Conservation (phyloP, 176 grass and related monocot genomes). For the Ensete ventricosum region DNA sequence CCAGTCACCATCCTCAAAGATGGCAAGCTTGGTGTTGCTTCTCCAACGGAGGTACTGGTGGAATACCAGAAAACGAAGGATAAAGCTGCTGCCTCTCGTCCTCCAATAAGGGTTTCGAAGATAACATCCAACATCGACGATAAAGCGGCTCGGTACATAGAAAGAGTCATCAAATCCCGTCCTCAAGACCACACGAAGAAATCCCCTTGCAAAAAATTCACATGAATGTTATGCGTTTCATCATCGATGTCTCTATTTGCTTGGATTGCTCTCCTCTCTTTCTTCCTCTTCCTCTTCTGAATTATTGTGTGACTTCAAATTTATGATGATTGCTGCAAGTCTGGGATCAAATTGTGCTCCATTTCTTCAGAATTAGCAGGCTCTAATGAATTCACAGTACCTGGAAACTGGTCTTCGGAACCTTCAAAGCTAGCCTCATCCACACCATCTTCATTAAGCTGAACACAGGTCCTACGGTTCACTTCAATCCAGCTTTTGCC, state of each 20-base stretch:
- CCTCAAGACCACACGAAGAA: no score
- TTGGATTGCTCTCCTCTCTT: no score
- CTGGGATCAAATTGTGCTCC: neutral
- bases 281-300: no score
- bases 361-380: neutral
- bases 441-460: slow-evolving; percentile 12
- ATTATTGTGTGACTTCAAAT: no score
- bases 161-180: neutral
- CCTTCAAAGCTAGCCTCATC: slow-evolving; percentile 6
- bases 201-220: no score
- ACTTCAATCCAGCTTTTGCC: slow-evolving; percentile 60
- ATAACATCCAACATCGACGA: neutral
- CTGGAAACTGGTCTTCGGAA: neutral
- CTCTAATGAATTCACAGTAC: neutral
- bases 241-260: no score
- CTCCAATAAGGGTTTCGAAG: neutral
- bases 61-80: neutral
- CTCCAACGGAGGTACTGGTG: neutral
- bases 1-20: no score
- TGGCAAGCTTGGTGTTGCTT: no score
- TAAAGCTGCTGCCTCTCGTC: neutral
- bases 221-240: no score
- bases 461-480: slow-evolving; percentile 22
- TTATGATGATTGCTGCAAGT: no score
- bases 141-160: neutral